Evolutionary conservation across 2,329 filamentous ascomycete genomes (phyloP), one percentile per base, ranked within the genome.

Genomic region (Penicillium sp.): DNA sequence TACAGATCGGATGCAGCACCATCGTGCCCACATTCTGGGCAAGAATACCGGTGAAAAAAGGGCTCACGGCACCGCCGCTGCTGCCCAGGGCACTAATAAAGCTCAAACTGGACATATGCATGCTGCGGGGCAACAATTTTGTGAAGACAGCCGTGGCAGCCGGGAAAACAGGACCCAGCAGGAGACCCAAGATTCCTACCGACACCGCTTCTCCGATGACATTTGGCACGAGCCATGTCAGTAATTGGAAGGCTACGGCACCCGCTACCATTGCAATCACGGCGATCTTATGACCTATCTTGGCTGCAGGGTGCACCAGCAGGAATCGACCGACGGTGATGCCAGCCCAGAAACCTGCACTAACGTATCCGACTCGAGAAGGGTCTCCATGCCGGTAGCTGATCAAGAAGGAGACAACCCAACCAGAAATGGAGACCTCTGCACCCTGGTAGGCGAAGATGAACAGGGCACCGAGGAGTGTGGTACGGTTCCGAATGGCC

Each of bases 401-500:
- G 69, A 94, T 90, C 35, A 95, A 76, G 74, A 92, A 95, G 2
- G 87, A 90, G 55, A 92, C 90, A 44, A 92, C 86, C 90, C 90
- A 95, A 47, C 90, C 89, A 0, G 87, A 89, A 57, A 92, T 89
- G 13, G 85, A 86, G 14, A 95, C 89, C 71, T 95, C 90, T 31
- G 88, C 87, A 30, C 89, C 90, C 70, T 94, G 89, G 69, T 95
- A 95, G 24, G 85, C 83, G 68, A 95, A 94, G 69, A 94, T 88
- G 75, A 94, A 94, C 9, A 90, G 69, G 0, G 89, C 86, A 3
- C 89, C 88, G 0, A 94, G 78, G 1, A 94, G 71, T 0, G 91
- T 89, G 4, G 85, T 79, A 28, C 71, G 74, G 58, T 78, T 79
- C 51, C 73, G 73, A 28, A 85, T 60, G 2, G 81, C 77, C 46